phyloP scores from a whole-genome alignment of 257 asterid species.

The Rauvolfia tetraphylla region DNA sequence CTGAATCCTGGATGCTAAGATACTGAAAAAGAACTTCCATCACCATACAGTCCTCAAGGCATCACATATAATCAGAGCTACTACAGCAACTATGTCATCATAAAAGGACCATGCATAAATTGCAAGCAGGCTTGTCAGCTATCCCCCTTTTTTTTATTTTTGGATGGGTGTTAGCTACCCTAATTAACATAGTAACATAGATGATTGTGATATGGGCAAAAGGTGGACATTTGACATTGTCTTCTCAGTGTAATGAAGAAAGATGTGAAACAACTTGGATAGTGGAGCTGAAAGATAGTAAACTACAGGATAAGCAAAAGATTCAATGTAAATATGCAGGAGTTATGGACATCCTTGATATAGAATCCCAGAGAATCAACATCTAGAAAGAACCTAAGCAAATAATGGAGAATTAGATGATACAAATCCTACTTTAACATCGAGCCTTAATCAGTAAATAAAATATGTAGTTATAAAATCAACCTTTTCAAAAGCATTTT shows the following conservation, averaged over 20 bases:
- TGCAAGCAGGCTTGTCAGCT: background rate
- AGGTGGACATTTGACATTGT: too few relatives aligned
- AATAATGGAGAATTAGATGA: background rate
- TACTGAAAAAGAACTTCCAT: background rate
- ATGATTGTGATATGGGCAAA: background rate
- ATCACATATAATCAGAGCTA: background rate
- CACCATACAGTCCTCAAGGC: background rate
- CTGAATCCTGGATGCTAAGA: background rate
- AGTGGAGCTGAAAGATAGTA: background rate
- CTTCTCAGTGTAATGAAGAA: background rate
- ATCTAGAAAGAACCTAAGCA: background rate
- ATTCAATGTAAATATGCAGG: background rate
- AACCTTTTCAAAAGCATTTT: background rate
- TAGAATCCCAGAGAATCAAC: background rate
- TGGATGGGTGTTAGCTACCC: too few relatives aligned
- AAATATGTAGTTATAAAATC: background rate
- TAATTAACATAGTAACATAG: background rate
- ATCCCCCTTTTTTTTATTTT: too few relatives aligned
- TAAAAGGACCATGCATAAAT: background rate
- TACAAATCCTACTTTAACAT: background rate
- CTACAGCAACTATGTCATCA: background rate
- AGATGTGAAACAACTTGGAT: background rate
- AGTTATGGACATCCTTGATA: background rate
- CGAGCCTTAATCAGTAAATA: background rate
- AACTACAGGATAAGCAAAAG: background rate